A percentile compares a stretch with the other conserved stretches of the same genome.
These are phyloP conservation scores for Poa pratensis DNA, from an alignment of 176 grass and related monocot genomes.

Conservation along the genomic window DNA sequence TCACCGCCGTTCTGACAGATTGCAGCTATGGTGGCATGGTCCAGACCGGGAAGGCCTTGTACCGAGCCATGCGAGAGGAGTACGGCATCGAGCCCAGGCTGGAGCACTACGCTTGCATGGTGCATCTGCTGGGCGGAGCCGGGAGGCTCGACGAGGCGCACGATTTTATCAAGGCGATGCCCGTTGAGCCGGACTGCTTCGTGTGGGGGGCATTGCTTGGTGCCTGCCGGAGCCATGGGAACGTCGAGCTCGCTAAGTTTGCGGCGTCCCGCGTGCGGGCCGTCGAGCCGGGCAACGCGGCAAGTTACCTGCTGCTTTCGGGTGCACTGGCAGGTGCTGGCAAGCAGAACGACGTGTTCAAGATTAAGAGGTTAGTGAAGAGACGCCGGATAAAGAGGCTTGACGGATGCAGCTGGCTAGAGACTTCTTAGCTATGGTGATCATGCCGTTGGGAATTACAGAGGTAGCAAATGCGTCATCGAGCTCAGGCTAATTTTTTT, in stretches of 20 bases:
- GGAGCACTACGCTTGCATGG: slow-evolving; percentile 79
- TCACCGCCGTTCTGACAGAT: slow-evolving; percentile 60
- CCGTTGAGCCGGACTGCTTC: slow-evolving; percentile 62
- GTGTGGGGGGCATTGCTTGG: slow-evolving; percentile 73
- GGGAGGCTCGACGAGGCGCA: slow-evolving; percentile 57
- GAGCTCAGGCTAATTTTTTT: not conserved
- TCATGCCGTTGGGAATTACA: not conserved
- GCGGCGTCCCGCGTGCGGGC: slow-evolving; percentile 42
- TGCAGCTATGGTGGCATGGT: slow-evolving; percentile 74
- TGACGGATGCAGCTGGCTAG: slow-evolving; percentile 58
- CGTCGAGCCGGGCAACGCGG: slow-evolving; percentile 54
- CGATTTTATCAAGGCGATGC: slow-evolving; percentile 59
- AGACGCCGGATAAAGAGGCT: slow-evolving; percentile 52
- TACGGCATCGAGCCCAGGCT: slow-evolving; percentile 51
- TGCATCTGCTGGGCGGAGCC: slow-evolving; percentile 62
- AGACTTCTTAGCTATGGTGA: not conserved
- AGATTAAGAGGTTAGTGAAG: slow-evolving; percentile 59
- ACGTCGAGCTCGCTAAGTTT: slow-evolving; percentile 55
- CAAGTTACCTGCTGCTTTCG: slow-evolving; percentile 55
- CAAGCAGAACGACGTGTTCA: slow-evolving; percentile 43
- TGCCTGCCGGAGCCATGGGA: slow-evolving; percentile 61
- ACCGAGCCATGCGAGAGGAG: slow-evolving; percentile 53
- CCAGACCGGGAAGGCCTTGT: slow-evolving; percentile 44
- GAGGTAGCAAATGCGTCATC: not conserved
- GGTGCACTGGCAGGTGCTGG: slow-evolving; percentile 40